Evolutionary conservation across 176 grass and related monocot genomes (phyloP), one percentile per base, ranked within the genome.

Genomic region (Panicum miliaceum): DNA sequence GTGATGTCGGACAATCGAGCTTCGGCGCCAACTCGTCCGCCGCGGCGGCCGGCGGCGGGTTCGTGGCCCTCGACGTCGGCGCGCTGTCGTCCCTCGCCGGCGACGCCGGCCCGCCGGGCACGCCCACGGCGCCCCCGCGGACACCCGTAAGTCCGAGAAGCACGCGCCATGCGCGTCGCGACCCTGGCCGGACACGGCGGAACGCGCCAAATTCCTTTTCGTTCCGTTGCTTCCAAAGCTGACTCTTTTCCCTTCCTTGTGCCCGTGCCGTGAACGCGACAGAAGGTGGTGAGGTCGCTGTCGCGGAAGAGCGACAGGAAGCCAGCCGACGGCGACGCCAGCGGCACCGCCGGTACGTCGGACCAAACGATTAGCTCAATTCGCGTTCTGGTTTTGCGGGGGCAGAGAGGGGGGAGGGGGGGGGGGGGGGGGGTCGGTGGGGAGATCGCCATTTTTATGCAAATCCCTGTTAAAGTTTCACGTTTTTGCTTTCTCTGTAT

Each of bases 281-380:
- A 92, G 89, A 92, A 85, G 75, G 71, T 88, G 84, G 74, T 77
- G 78, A 83, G 90, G 88, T 89, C 90, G 72, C 78, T 92, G 22
- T 94, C 92, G 12, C 59, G 92, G 81, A 94, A 94, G 86, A 90
- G 90, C 73, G 89, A 90, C 46, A 57, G 77, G 71, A 94, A 91
- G 89, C 76, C 86, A 81, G 34, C 86, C 36, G 91, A 93, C 82
- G 88, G 76, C 71, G 87, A 89, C 82, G 50, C 29, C 73, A 92
- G 89, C 50, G 89, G 86, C 69, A 85, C 68, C 68, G 45, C 80
- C 62, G 84, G 92, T 81, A 81, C 64, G 79, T 86, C 37, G 88
- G 59, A 84, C 81, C 73, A 32, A 46, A 54, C 34, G 23, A 47
- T 20, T 10, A 20, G 19, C 42, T 19, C 63, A 27, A 41, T 16